Evolutionary conservation across 331 rosid genomes (phyloP), one percentile per base, ranked within the genome.

Genomic region (Stylosanthes scabra): DNA sequence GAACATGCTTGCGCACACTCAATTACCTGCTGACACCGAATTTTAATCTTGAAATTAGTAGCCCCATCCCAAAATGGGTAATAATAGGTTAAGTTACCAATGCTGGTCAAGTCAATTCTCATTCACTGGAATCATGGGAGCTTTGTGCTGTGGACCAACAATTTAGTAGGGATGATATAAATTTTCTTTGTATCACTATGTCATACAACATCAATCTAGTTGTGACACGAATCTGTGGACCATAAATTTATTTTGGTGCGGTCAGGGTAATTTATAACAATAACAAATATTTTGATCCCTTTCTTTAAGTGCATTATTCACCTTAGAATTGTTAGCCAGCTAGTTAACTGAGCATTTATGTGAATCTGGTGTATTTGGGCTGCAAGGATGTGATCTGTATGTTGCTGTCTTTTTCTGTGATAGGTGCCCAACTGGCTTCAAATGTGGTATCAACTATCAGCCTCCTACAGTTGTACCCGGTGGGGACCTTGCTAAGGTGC

Each of bases 351-450:
- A 16, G 55, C 20, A 12, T 49, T 49, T 7, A 46, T 66, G 68
- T 66, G 42, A 29, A 44, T 45, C 5, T 59, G 56, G 74, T 55
- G 27, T 15, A 59, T 59, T n/a, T 59, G n/a, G 44, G 47, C 55
- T 34, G 39, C 39, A 34, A 34, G 6, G 39, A 9, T 11, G 62
- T 37, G 66, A 37, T n/a, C n/a, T n/a, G n/a, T n/a, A n/a, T n/a
- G n/a, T n/a, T n/a, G n/a, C n/a, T 74, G 79, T 55, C 66, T 40
- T 50, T 12, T 59, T 63, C 49, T 56, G 11, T 72, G 28, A 25
- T 67, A 95, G 99, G 99, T 95, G 99, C 81, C 99, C 99, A 58
- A 95, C 99, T 70, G 99, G 99, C 54, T 95, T 95, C 84, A 95
- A 95, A 70, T 95, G 99, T 28, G 99, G 99, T 54, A 95, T 95